Evolutionary conservation across 208 protist species (phyloP), one percentile per base, ranked within the genome.

Genomic region (Acanthamoeba lenticulata): DNA sequence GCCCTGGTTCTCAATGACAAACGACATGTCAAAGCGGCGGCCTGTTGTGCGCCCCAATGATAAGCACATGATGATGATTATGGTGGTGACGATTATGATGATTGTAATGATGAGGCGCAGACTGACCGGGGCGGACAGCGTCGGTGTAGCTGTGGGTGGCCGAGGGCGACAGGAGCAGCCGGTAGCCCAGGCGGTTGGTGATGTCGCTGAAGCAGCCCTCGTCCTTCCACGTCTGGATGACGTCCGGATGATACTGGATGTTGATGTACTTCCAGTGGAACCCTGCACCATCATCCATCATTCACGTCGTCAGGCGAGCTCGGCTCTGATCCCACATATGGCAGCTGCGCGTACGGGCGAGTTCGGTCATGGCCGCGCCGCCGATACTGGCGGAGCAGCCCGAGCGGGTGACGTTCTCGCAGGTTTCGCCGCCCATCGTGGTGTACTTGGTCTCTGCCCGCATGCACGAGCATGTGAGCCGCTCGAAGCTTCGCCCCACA

Each of bases 221-320:
- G 17, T 1, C 40, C 65, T 77, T 36, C 65, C 65, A 77, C 32
- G 29, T 42, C 0, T 0, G 7, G 65, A 77, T 77, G 4, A 77
- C 65, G 7, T 4, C 2, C 34, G 32, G 3, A 36, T 77, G 19
- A n/a, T 77, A 77, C 2, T n/a, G 29, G 32, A 77, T 0, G 17
- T 77, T 77, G 27, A 77, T 24, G 17, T 77, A 77, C 65, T 21
- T 77, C 21, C n/a, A 77, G 36, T 77, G 65, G 65, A 77, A 77
- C 11, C 65, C 65, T 77, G 52, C 15, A 69, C 60, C 11, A 6
- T 15, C 32, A 34, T 9, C 11, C n/a, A 69, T 6, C 60, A 27
- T 27, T 9, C 60, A 69, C 32, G 6, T 27, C 11, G 47, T 55
- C 47, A 55, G 3, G 15, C 11, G 15, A 55, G 11, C 15, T 19